Conservation (phyloP, 2,329 filamentous ascomycete species). For the Cladosporium sphaerospermum region DNA sequence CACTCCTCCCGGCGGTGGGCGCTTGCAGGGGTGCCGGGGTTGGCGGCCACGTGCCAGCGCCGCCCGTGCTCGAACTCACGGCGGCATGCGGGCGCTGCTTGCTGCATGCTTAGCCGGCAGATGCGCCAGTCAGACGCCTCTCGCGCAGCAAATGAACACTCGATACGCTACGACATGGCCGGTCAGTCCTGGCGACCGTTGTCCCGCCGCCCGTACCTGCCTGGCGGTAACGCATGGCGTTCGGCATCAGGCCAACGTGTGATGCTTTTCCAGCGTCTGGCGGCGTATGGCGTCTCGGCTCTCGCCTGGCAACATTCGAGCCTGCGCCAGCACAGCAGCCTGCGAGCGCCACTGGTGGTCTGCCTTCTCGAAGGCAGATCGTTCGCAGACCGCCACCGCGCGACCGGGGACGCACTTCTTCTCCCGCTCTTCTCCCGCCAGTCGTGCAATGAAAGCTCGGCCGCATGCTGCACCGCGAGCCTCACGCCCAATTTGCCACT, state of each 20-base stretch:
- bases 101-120: too few relatives aligned
- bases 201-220: neutral
- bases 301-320: neutral
- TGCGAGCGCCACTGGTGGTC: constrained; percentile 1
- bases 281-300: neutral
- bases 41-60: constrained; percentile 1
- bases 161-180: too few relatives aligned
- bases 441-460: constrained; percentile 9
- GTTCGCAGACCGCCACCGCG: neutral
- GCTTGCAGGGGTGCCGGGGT: constrained; percentile 3
- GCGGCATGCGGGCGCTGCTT: too few relatives aligned
- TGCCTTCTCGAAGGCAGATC: constrained; percentile 11
- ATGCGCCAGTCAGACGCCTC: too few relatives aligned
- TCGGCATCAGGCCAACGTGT: neutral
- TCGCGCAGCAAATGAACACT: neutral
- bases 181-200: too few relatives aligned
- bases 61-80: neutral
- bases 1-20: neutral
- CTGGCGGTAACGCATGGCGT: neutral
- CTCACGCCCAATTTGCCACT: constrained; percentile 8
- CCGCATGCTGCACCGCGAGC: constrained; percentile 2
- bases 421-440: constrained; percentile 10
- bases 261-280: neutral
- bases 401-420: neutral
- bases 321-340: neutral